Base-by-base conservation (phyloP, 805 yeast genomes). In the Candida nemodendra region DNA sequence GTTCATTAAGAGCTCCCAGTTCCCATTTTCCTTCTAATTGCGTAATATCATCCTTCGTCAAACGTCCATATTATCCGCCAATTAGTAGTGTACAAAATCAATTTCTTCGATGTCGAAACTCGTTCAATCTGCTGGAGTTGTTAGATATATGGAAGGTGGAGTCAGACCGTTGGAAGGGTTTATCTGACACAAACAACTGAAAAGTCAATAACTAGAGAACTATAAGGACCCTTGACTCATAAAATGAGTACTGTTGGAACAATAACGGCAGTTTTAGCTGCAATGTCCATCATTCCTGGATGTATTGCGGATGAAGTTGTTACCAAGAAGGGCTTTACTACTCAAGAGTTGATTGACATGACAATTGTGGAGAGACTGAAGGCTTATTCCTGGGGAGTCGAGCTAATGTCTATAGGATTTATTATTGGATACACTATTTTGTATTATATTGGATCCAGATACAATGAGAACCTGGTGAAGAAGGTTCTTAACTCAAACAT, bases 301-400 rank as follows among this genome's bases (percentile, higher is more conserved):
- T 24, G 34, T 16, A 18, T 42, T 26, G 37, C 37, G 17, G 50
- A 44, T 5, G 42, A 36, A 27, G 34, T 18, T 15, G 36, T 15
- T 4, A 30, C 21, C 30, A 42, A 41, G 27, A 45, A 42, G 41
- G 31, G 34, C 6, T 51, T 38, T 34, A 55, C 75, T 23, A 41
- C 60, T 33, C 81, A 78, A 28, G 82, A 80, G 45, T 74, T 86
- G 58, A 68, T 70, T 25, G 67, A 64, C 5, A 65, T 87, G 78
- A 64, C 84, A 2, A 17, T 88, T 34, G 30, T 65, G 33, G 72
- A 81, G 50, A 78, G 97, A 54, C 38, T 85, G 27, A 48, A 52
- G 41, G 49, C 65, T 19, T 81, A 84, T 60, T 79, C 85, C 62
- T 93, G 97, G 96, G 69, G 68, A 30, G 71, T 83, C 54, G 99